phyloP scores from a whole-genome alignment of 164 flowering plant genomes.

The Warburgia ugandensis region DNA sequence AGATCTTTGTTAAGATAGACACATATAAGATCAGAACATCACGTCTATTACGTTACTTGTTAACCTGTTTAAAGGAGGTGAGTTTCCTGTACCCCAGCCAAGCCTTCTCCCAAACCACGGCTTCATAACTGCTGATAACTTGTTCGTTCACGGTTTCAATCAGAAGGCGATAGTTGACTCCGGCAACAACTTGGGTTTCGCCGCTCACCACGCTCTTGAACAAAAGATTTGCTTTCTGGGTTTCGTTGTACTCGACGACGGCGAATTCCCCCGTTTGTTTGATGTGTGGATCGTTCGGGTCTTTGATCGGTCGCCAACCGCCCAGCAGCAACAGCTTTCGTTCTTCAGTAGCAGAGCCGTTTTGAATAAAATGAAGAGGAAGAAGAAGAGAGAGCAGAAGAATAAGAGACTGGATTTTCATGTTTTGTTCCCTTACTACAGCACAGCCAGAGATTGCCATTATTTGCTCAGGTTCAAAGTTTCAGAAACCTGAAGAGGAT shows the following conservation, averaged over 20 bases:
- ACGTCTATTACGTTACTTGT: no score
- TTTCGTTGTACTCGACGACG: constrained; percentile 16
- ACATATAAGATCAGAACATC: no score
- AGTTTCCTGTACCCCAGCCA: constrained; percentile 15
- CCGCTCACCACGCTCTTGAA: constrained; percentile 9
- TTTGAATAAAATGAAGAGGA: no score
- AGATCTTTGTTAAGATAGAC: no score
- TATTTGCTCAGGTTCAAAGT: no score
- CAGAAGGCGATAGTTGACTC: constrained; percentile 11
- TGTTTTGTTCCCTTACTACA: no score
- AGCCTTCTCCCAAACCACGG: constrained; percentile 16
- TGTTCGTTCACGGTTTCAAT: constrained; percentile 1
- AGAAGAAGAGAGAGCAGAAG: no score
- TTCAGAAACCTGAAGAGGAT: no score
- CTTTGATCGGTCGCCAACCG: constrained; percentile 7
- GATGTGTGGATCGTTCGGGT: constrained; percentile 15
- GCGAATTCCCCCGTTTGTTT: constrained; percentile 11
- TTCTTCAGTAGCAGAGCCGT: no score
- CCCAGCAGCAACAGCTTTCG: no score
- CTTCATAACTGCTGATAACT: constrained; percentile 5
- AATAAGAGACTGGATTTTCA: no score
- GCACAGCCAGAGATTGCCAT: no score
- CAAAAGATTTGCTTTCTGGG: not conserved
- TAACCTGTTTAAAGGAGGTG: constrained; percentile 12
- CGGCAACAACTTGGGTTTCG: constrained; percentile 14